These are phyloP conservation scores for Pseudogymnoascus sp. DNA, from an alignment of 2,329 filamentous ascomycete species.

Conservation along the genomic window DNA sequence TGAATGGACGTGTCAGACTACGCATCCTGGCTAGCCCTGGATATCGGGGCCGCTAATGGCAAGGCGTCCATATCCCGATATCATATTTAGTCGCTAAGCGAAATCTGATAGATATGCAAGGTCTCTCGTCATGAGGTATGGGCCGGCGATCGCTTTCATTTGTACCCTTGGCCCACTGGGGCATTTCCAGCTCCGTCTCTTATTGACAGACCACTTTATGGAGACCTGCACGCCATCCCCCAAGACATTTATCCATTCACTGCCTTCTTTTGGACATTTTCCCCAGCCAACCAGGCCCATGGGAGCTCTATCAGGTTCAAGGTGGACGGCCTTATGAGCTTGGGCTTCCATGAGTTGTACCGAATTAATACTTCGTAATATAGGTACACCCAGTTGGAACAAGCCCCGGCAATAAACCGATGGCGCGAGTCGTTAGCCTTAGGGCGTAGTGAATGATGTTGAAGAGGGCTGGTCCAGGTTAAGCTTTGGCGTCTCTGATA, in stretches of 20 bases:
- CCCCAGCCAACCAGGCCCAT: background rate
- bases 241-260: background rate
- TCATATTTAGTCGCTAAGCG: background rate
- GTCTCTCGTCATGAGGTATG: slow-evolving; percentile 1
- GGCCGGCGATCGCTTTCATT: background rate
- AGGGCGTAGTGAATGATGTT: background rate
- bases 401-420: background rate
- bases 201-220: background rate
- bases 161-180: background rate
- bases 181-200: background rate
- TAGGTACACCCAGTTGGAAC: background rate
- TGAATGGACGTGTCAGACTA: background rate
- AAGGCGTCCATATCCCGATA: background rate
- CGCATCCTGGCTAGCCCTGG: background rate
- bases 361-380: background rate
- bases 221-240: background rate
- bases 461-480: background rate
- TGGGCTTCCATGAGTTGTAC: background rate
- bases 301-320: background rate
- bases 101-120: slow-evolving; percentile 7
- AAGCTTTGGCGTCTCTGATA: background rate
- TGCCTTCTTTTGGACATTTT: background rate
- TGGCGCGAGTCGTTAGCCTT: background rate
- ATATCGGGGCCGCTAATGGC: background rate
- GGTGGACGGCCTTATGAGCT: background rate